Evolutionary conservation across 2,329 filamentous ascomycete species (phyloP), one percentile per base, ranked within the genome.

Genomic region (Colletotrichum sublineola): DNA sequence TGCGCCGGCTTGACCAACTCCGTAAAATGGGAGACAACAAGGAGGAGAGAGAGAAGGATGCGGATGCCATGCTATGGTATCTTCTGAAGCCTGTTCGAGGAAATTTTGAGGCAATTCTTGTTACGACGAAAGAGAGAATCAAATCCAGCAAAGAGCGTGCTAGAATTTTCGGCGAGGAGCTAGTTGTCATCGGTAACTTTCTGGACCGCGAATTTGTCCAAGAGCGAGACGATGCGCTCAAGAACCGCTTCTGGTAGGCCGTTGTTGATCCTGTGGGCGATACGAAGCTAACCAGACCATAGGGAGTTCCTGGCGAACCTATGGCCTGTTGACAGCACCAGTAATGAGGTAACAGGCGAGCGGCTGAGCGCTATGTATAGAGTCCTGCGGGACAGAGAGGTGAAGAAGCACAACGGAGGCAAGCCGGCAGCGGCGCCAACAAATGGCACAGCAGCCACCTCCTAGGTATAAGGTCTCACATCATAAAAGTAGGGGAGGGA

Each of bases 131-230:
- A 75, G 89, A 90, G 75, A 87, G 87, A 62, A 88, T 91, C 73
- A 89, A 89, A 67, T 89, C 87, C 38, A 88, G 89, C 76, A 90
- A 91, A 75, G 86, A 89, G 64, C 86, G 91, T 56, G 87, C 91
- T 31, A 86, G 84, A 76, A 86, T 91, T 55, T 88, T 92, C 77
- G 91, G 90, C 76, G 82, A 84, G 38, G 88, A 91, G 77, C 81
- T 92, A 48, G 83, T 91, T 53, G 85, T 85, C 5, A 90, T 92
- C 79, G 91, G 91, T 65, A 87, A 88, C 68, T 91, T 91, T 76
- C 87, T 92, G 73, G 86, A 88, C 62, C 72, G 68, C 36, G 74
- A 75, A 61, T 74, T 75, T 42, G 65, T 75, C 20, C 62, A 68
- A 55, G 72, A 74, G 20, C 67, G 68, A 44, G 74, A 98, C 31